These are phyloP conservation scores for Populus trichocarpa DNA, from an alignment of 441 rosid species.

Conservation along the genomic window DNA sequence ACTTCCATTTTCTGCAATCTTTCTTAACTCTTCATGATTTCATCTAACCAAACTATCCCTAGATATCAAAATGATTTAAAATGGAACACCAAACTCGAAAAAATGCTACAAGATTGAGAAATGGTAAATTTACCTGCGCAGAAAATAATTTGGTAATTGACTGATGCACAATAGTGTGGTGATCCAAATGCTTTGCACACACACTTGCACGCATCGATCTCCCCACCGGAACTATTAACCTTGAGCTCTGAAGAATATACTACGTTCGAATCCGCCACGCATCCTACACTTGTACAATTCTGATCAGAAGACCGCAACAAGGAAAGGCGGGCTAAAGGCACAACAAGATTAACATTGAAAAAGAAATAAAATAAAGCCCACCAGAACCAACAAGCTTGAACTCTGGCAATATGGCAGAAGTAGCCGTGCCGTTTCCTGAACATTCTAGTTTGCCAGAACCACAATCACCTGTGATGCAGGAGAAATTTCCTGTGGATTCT, in stretches of 20 bases:
- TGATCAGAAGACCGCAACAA: slow-evolving; percentile 41
- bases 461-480: slow-evolving; percentile 77
- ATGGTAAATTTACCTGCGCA: too few relatives aligned
- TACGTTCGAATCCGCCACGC: slow-evolving; percentile 62
- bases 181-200: slow-evolving; percentile 70
- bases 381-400: slow-evolving; percentile 63
- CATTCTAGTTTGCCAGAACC: slow-evolving; percentile 68
- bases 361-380: slow-evolving; percentile 45
- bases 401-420: slow-evolving; percentile 74
- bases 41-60: not conserved
- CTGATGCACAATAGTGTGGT: slow-evolving; percentile 56
- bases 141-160: not conserved
- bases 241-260: slow-evolving; percentile 64
- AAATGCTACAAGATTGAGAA: not conserved
- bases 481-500: slow-evolving; percentile 55
- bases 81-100: not conserved
- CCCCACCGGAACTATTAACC: slow-evolving; percentile 36
- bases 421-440: slow-evolving; percentile 60
- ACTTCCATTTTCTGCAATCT: too few relatives aligned
- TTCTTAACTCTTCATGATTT: not conserved
- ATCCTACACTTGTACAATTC: slow-evolving; percentile 62
- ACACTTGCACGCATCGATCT: slow-evolving; percentile 71
- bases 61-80: not conserved
- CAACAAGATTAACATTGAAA: slow-evolving; percentile 85
- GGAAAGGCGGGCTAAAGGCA: slow-evolving; percentile 80